Percentiles rank a stretch among this genome's conserved stretches.
These are phyloP conservation scores for Exophiala sp. DNA, from an alignment of 2,329 filamentous ascomycete species.

Conservation along the genomic window DNA sequence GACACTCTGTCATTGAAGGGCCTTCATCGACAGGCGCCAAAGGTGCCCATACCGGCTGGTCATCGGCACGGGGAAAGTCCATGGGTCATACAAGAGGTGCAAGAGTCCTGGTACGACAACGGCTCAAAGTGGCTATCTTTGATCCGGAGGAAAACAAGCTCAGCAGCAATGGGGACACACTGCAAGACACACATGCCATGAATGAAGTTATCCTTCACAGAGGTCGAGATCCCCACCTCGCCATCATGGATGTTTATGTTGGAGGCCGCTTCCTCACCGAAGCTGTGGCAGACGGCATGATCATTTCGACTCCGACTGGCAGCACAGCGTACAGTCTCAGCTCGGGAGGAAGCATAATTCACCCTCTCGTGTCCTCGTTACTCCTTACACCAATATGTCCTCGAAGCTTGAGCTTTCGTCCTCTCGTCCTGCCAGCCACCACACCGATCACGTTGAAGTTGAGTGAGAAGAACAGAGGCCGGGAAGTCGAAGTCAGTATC, in stretches of 20 bases:
- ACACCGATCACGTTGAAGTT: slow-evolving; percentile 78
- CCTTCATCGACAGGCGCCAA: slow-evolving; percentile 34
- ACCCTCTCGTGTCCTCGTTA: slow-evolving; percentile 83
- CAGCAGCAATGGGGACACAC: slow-evolving; percentile 33
- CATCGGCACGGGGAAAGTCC: slow-evolving; percentile 70
- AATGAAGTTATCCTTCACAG: slow-evolving; percentile 95
- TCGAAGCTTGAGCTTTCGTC: slow-evolving; percentile 85
- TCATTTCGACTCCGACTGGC: slow-evolving; percentile 89
- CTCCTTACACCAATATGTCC: slow-evolving; percentile 93
- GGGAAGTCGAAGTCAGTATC: slow-evolving; percentile 74
- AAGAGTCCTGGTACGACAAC: slow-evolving; percentile 79
- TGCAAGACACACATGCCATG: slow-evolving; percentile 65
- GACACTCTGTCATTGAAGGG: slow-evolving; percentile 42
- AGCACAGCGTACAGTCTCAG: slow-evolving; percentile 95
- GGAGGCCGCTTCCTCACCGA: slow-evolving; percentile 88
- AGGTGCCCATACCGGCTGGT: slow-evolving; percentile 57
- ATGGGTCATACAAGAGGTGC: slow-evolving; percentile 72
- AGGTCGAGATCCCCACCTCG: slow-evolving; percentile 82
- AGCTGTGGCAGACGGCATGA: slow-evolving; percentile 90
- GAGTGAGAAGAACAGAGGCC: slow-evolving; percentile 73
- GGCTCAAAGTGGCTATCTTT: slow-evolving; percentile 82
- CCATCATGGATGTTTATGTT: slow-evolving; percentile 86
- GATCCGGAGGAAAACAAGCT: slow-evolving; percentile 57
- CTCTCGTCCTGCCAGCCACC: slow-evolving; percentile 81
- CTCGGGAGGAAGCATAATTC: slow-evolving; percentile 87